Percentiles rank a stretch among this genome's conserved stretches.
Conservation (phyloP, 495 filamentous ascomycete species). For the Lindgomyces ingoldianus region DNA sequence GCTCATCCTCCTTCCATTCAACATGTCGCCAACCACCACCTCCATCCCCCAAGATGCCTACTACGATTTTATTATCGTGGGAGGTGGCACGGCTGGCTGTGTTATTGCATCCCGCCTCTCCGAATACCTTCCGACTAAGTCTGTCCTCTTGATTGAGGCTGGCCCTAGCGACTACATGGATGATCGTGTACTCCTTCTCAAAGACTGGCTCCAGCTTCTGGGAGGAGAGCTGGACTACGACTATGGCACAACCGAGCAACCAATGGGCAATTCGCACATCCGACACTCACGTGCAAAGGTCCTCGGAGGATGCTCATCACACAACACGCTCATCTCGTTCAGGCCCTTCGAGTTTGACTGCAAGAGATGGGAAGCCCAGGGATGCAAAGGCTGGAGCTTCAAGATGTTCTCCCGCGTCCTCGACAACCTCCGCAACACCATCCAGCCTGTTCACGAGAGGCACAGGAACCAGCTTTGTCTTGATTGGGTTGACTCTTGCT, state of each 20-base stretch:
- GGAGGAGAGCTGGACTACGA: conserved; percentile 84
- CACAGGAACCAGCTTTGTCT: conserved; percentile 82
- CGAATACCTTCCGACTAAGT: conserved; percentile 48
- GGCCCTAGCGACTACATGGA: conserved; percentile 60
- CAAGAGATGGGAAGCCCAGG: conserved; percentile 68
- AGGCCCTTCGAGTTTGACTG: conserved; percentile 79
- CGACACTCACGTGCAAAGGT: conserved; percentile 83
- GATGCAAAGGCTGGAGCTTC: conserved; percentile 77
- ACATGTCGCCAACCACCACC: conserved; percentile 55
- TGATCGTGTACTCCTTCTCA: conserved; percentile 70
- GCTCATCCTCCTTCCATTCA: conserved; percentile 2
- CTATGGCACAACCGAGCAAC: conserved; percentile 82
- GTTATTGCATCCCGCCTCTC: conserved; percentile 72
- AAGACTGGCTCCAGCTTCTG: conserved; percentile 75
- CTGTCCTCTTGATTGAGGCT: conserved; percentile 49
- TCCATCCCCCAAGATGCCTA: conserved; percentile 59
- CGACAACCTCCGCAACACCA: conserved; percentile 73
- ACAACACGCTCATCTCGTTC: conserved; percentile 86
- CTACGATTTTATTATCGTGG: conserved; percentile 86
- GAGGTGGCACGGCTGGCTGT: conserved; percentile 85
- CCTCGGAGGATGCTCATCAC: conserved; percentile 80
- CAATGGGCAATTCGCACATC: conserved; percentile 75
- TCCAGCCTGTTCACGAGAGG: conserved; percentile 74
- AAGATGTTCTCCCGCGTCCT: conserved; percentile 72
- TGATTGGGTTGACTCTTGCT: conserved; percentile 78